These are phyloP conservation scores for Carex kokanica DNA, from an alignment of 176 grass and related monocot species.

Conservation along the genomic window DNA sequence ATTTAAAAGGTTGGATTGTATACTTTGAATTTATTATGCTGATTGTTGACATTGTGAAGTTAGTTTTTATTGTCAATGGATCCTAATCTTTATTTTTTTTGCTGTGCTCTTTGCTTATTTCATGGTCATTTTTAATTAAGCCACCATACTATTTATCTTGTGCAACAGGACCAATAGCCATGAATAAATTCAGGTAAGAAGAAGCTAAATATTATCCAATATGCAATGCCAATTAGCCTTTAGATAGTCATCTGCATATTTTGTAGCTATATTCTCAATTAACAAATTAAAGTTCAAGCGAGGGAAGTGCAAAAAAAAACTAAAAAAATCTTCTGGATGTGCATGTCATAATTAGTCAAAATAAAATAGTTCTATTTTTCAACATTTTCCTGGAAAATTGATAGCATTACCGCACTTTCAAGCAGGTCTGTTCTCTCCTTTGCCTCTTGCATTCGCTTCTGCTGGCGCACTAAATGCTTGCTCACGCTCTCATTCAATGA, in stretches of 20 bases:
- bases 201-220: background rate
- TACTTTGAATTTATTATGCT: background rate
- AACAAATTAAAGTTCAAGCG: constrained; percentile 1
- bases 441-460: constrained; percentile 71
- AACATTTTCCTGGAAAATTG: constrained; percentile 5
- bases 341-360: background rate
- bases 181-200: too few species aligned
- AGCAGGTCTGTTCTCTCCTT: constrained; percentile 81
- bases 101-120: background rate
- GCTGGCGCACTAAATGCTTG: constrained; percentile 61
- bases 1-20: background rate
- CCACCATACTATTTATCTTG: background rate
- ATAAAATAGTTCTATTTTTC: constrained; percentile 15
- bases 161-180: background rate
- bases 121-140: background rate
- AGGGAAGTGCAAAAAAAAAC: constrained; percentile 10
- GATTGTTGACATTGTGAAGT: background rate
- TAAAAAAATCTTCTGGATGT: background rate
- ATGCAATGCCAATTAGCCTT: background rate
- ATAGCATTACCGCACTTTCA: constrained; percentile 65
- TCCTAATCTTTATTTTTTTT: background rate
- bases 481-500: constrained; percentile 77
- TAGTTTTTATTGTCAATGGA: background rate
- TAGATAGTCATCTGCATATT: background rate
- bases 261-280: background rate